Conservation (phyloP, 441 rosid genomes). For the Bocquillonia castaneifolia region DNA sequence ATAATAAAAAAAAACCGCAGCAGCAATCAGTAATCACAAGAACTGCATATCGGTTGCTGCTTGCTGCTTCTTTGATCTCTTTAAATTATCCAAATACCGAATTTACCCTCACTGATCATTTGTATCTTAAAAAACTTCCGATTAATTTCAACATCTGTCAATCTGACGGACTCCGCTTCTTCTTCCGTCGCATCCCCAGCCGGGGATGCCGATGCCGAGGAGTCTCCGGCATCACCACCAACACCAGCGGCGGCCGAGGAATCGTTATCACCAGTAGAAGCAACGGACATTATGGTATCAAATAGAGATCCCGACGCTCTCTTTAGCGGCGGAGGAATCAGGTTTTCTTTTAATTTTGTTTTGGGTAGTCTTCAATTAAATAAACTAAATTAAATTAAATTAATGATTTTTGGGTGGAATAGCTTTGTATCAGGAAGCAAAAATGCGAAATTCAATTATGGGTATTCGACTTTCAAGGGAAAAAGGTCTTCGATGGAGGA, state of each 20-base stretch:
- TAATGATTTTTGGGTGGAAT: background rate
- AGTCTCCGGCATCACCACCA: background rate
- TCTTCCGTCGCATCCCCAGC: conserved; percentile 25
- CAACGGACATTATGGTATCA: conserved; percentile 35
- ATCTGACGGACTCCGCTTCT: conserved; percentile 26
- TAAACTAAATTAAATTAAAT: too few relatives aligned
- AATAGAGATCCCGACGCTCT: conserved; percentile 43
- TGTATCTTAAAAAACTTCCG: too few relatives aligned
- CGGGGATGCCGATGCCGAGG: conserved; percentile 40
- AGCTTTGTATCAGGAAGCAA: conserved; percentile 52
- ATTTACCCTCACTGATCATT: too few relatives aligned
- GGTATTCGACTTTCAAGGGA: conserved; percentile 70
- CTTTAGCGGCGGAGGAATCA: conserved; percentile 68
- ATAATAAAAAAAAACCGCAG: too few relatives aligned
- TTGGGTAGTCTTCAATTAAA: too few relatives aligned
- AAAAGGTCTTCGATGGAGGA: conserved; percentile 88
- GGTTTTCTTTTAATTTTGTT: conserved; percentile 22
- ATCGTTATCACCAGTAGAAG: background rate
- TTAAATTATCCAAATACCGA: too few relatives aligned
- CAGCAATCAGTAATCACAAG: too few relatives aligned
- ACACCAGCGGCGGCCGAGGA: background rate
- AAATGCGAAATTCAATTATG: conserved; percentile 63
- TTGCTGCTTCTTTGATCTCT: too few relatives aligned
- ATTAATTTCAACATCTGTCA: background rate
- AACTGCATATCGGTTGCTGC: too few relatives aligned